phyloP scores from a whole-genome alignment of 2,329 filamentous ascomycete species.

The Monilinia vaccinii-corymbosi region DNA sequence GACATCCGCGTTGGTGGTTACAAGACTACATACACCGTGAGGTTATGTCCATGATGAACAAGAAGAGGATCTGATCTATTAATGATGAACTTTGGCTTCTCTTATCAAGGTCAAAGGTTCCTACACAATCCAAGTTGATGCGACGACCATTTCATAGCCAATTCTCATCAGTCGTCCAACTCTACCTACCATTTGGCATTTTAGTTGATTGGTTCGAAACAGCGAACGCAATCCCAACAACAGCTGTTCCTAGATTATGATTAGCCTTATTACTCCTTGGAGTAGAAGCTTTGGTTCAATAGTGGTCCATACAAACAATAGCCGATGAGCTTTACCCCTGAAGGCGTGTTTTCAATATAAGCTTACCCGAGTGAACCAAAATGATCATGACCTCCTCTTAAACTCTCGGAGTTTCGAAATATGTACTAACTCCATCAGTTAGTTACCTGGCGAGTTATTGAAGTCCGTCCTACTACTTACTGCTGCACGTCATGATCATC shows the following conservation, averaged over 20 bases:
- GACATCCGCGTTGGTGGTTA: neutral
- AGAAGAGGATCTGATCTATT: neutral
- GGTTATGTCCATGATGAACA: neutral
- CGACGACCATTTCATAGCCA: neutral
- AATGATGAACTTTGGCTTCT: no score
- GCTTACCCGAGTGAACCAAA: neutral
- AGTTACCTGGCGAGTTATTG: no score
- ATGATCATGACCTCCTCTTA: neutral
- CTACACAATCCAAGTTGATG: neutral
- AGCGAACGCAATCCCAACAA: neutral
- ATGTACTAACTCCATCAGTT: neutral
- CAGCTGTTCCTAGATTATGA: neutral
- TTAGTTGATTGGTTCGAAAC: neutral
- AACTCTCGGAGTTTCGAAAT: conserved; percentile 4
- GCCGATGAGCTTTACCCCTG: neutral
- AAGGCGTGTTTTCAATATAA: neutral
- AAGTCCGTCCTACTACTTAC: neutral
- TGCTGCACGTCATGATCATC: neutral
- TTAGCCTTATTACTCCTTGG: no score
- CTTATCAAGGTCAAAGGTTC: no score
- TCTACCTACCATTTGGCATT: neutral
- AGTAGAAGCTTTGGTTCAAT: no score
- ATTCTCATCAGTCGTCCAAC: no score
- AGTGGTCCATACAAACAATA: neutral
- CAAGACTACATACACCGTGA: neutral